Evolutionary conservation across 2,329 filamentous ascomycete genomes (phyloP).

Genomic region (Cercospora sp.): DNA sequence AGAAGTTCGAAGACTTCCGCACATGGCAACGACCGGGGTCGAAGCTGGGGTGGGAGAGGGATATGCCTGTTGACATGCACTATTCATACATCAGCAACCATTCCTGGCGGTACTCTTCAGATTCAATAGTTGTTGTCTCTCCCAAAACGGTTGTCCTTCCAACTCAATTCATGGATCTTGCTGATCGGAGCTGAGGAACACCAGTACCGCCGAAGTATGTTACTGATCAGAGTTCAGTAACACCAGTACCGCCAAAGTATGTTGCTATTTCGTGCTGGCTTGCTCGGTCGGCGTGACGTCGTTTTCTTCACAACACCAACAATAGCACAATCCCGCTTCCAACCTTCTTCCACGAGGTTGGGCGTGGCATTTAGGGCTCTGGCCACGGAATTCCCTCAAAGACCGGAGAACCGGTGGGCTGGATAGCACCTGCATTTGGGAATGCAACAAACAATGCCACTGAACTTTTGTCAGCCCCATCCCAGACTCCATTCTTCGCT

Average conservation of each 20-base stretch:
- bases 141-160: neutral
- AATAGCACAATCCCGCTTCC: neutral
- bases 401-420: neutral
- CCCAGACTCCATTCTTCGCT: neutral
- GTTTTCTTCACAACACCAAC: neutral
- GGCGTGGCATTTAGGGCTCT: neutral
- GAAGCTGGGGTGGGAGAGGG: neutral
- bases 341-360: neutral
- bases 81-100: conserved; percentile 9
- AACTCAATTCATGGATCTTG: neutral
- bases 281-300: neutral
- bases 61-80: conserved; percentile 8
- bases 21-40: neutral
- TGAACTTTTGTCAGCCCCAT: neutral
- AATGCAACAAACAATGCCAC: neutral
- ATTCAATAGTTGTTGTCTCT: neutral
- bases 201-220: neutral
- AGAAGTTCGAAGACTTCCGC: neutral
- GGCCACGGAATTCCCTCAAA: neutral
- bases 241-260: neutral
- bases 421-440: neutral
- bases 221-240: neutral
- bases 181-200: neutral
- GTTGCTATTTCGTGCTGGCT: neutral
- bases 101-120: neutral